Evolutionary conservation across 2,329 filamentous ascomycete species (phyloP).

Genomic region (Scytalidium lignicola): DNA sequence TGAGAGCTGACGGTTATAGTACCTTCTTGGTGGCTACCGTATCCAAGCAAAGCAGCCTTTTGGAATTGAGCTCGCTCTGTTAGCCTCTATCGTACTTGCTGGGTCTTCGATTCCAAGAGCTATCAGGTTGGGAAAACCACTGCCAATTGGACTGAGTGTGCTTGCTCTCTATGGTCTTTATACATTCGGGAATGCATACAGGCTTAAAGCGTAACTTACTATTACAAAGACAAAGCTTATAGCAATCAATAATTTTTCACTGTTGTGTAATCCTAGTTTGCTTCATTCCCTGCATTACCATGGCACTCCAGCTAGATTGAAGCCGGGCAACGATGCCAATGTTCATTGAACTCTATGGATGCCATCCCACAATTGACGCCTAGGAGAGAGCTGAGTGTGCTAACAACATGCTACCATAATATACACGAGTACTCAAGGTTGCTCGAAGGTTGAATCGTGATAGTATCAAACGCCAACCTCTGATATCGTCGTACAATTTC

Average conservation of each 20-base stretch:
- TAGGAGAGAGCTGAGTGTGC: too few relatives aligned
- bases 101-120: constrained; percentile 83
- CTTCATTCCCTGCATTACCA: too few relatives aligned
- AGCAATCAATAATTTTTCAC: not conserved
- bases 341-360: too few relatives aligned
- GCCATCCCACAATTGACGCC: too few relatives aligned
- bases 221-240: not conserved
- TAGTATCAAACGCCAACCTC: constrained; percentile 1
- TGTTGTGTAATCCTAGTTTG: too few relatives aligned
- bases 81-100: constrained; percentile 80
- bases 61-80: constrained; percentile 81
- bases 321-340: too few relatives aligned
- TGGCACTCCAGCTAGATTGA: too few relatives aligned
- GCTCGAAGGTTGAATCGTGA: too few relatives aligned
- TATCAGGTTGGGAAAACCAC: constrained; percentile 75
- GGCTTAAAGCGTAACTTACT: constrained; percentile 15
- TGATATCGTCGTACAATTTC: not conserved
- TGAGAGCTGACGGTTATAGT: constrained; percentile 10
- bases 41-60: constrained; percentile 71
- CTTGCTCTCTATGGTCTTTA: constrained; percentile 74
- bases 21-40: constrained; percentile 77
- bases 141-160: constrained; percentile 74
- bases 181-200: constrained; percentile 70
- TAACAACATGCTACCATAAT: too few relatives aligned
- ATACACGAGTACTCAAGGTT: too few relatives aligned